A percentile compares a stretch with the other conserved stretches of the same genome.
Conservation (phyloP, 768 basidiomycete species). For the Calvatia gigantea region DNA sequence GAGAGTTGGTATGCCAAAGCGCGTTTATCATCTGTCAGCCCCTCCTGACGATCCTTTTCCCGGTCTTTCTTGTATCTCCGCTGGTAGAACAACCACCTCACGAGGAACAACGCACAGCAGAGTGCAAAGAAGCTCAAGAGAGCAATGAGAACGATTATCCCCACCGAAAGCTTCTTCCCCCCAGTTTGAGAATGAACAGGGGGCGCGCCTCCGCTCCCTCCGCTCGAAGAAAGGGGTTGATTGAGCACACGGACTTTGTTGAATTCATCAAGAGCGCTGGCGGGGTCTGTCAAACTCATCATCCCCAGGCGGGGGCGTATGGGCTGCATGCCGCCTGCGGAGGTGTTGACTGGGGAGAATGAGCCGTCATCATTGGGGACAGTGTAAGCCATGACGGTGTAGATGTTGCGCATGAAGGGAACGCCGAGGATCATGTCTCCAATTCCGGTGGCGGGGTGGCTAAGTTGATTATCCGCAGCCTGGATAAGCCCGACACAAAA, state of each 20-base stretch:
- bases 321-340: not conserved
- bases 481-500: slow-evolving; percentile 71
- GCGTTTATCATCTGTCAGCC: slow-evolving; percentile 16
- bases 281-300: slow-evolving; percentile 58
- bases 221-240: slow-evolving; percentile 40
- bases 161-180: slow-evolving; percentile 47
- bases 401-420: slow-evolving; percentile 72
- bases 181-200: not conserved
- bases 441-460: slow-evolving; percentile 27
- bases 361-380: slow-evolving; percentile 39
- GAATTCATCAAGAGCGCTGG: slow-evolving; percentile 64
- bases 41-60: slow-evolving; percentile 13
- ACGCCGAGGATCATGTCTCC: slow-evolving; percentile 79
- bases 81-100: slow-evolving; percentile 48
- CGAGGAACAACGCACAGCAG: slow-evolving; percentile 48
- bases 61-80: slow-evolving; percentile 26
- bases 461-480: slow-evolving; percentile 41
- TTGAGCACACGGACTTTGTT: slow-evolving; percentile 63
- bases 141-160: slow-evolving; percentile 59
- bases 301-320: slow-evolving; percentile 51
- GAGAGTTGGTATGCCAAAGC: slow-evolving; percentile 36
- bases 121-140: slow-evolving; percentile 56
- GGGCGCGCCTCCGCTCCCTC: not conserved
- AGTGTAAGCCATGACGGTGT: slow-evolving; percentile 73
- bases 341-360: slow-evolving; percentile 30